phyloP scores from a whole-genome alignment of 179 eudicot species.

The Carnegiea gigantea region DNA sequence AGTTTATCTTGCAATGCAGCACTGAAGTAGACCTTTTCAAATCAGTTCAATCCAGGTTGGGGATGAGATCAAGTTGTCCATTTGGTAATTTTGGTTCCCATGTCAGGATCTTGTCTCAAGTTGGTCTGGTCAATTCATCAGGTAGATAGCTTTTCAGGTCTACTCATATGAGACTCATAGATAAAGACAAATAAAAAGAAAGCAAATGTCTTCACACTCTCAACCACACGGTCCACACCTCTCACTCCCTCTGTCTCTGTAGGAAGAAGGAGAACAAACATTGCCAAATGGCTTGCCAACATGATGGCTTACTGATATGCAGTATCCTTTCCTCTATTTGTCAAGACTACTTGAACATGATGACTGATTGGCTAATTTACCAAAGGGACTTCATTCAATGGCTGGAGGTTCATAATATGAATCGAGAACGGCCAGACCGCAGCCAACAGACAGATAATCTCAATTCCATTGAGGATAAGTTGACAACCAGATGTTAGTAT shows the following conservation, averaged over 20 bases:
- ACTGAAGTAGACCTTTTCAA: background rate
- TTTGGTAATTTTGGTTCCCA: background rate
- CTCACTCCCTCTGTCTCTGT: background rate
- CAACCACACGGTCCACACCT: background rate
- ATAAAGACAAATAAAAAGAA: background rate
- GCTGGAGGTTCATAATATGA: no score
- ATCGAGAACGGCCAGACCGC: no score
- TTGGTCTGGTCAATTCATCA: background rate
- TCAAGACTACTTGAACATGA: no score
- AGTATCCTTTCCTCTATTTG: no score
- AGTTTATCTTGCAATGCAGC: background rate
- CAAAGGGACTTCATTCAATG: no score
- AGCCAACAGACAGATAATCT: no score
- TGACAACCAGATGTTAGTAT: no score
- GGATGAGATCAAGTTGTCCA: background rate
- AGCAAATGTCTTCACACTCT: background rate
- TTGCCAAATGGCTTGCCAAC: no score
- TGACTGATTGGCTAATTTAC: no score
- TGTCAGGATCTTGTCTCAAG: background rate
- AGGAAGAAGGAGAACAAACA: background rate
- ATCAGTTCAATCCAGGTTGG: background rate
- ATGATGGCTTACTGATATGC: no score
- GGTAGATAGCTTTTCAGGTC: background rate
- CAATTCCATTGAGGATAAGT: no score
- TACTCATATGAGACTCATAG: background rate